Percentiles rank a stretch among this genome's conserved stretches.
These are phyloP conservation scores for Trypanosoma lewisi DNA, from an alignment of 208 protist species.

Conservation along the genomic window DNA sequence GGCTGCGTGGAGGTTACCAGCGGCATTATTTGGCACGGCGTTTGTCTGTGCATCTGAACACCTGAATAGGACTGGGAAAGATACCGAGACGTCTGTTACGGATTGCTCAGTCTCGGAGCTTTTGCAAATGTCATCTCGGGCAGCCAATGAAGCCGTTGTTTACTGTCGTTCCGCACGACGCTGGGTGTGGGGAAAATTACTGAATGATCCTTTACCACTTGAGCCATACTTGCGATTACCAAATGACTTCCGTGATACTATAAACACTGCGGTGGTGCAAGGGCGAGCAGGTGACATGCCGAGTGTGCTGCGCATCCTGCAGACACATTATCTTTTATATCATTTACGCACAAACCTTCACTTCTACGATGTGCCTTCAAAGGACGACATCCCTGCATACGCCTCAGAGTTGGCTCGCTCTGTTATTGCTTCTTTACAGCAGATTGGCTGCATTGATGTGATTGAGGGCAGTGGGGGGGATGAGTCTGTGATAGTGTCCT, in stretches of 20 bases:
- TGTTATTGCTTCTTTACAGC: conserved; percentile 50
- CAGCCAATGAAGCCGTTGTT: conserved; percentile 60
- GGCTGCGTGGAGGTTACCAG: conserved; percentile 74
- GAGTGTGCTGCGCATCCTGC: conserved; percentile 71
- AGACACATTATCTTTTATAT: conserved; percentile 82
- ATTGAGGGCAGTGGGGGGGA: conserved; percentile 32
- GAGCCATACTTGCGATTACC: conserved; percentile 79
- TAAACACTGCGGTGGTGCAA: conserved; percentile 77
- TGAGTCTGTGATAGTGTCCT: conserved; percentile 37
- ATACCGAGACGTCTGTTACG: conserved; percentile 8
- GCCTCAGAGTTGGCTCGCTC: conserved; percentile 68
- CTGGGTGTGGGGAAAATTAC: conserved; percentile 64
- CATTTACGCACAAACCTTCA: conserved; percentile 70
- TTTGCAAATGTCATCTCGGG: conserved; percentile 78
- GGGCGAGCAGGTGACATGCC: conserved; percentile 48
- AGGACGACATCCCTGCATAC: conserved; percentile 65
- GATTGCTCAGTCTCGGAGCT: conserved; percentile 68
- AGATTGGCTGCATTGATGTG: conserved; percentile 50
- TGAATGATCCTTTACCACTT: conserved; percentile 81
- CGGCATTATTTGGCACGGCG: conserved; percentile 59
- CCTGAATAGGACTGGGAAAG: conserved; percentile 4
- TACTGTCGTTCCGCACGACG: conserved; percentile 61
- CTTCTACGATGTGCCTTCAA: conserved; percentile 76
- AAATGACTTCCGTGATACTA: conserved; percentile 69
- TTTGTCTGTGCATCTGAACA: conserved; percentile 78